These are phyloP conservation scores for Phytophthora pini DNA, from an alignment of 352 stramenopile genomes.

Conservation along the genomic window DNA sequence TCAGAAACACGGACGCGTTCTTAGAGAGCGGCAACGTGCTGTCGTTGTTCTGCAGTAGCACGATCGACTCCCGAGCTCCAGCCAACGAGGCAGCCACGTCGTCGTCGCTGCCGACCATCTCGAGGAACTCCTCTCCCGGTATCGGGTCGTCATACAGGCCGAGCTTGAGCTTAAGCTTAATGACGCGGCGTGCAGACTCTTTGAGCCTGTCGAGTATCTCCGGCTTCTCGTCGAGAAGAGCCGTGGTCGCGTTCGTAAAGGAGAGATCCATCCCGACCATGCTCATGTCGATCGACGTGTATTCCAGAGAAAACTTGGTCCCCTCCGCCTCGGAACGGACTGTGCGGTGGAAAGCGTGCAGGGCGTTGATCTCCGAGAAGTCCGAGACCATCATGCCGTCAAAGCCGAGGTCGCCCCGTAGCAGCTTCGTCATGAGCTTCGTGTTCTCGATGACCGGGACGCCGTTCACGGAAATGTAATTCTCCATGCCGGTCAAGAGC, in stretches of 20 bases:
- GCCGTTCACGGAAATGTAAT: too few species aligned
- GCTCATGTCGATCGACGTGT: too few species aligned
- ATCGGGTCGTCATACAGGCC: constrained; percentile 66
- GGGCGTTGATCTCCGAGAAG: too few species aligned
- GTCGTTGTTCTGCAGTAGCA: constrained; percentile 14
- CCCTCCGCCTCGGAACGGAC: too few species aligned
- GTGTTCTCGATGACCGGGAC: too few species aligned
- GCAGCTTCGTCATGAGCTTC: too few species aligned
- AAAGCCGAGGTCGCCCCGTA: too few species aligned
- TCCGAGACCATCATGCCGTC: too few species aligned
- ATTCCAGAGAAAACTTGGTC: too few species aligned
- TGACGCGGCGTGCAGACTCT: constrained; percentile 52
- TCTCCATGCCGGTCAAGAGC: too few species aligned
- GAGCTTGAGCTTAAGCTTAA: constrained; percentile 45
- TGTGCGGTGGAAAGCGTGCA: too few species aligned
- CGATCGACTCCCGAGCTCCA: constrained; percentile 40
- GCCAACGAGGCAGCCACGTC: constrained; percentile 52
- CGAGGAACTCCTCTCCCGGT: constrained; percentile 41
- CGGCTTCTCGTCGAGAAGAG: constrained; percentile 41
- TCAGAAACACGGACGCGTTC: constrained; percentile 12
- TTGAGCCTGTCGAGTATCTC: constrained; percentile 45
- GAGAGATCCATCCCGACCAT: too few species aligned
- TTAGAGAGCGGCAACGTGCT: constrained; percentile 10
- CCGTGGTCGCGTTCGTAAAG: constrained; percentile 18
- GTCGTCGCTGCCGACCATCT: constrained; percentile 41